phyloP scores from a whole-genome alignment of 768 basidiomycete genomes.

The Exidia glandulosa region DNA sequence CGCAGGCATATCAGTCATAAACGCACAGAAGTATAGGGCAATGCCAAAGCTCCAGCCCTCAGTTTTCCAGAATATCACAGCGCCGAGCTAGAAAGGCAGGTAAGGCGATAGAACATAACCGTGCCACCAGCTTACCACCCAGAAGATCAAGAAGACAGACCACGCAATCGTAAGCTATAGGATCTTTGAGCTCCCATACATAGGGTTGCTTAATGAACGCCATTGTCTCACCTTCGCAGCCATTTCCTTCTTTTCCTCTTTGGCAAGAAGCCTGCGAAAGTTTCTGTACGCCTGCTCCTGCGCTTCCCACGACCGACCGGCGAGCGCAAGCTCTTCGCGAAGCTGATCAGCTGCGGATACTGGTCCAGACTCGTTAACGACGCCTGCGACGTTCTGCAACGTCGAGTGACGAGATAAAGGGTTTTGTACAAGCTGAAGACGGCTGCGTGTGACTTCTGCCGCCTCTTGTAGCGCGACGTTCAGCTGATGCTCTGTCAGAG shows the following conservation, averaged over 20 bases:
- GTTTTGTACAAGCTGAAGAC: constrained; percentile 28
- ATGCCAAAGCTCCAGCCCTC: constrained; percentile 57
- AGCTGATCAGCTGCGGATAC: neutral
- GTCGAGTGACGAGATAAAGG: no score
- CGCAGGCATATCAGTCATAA: neutral
- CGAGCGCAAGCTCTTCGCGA: neutral
- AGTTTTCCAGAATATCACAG: constrained; percentile 54
- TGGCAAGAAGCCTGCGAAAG: constrained; percentile 11
- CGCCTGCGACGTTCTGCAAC: no score
- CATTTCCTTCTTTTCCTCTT: constrained; percentile 38
- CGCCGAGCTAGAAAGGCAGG: constrained; percentile 39
- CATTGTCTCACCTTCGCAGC: constrained; percentile 33
- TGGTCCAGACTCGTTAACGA: neutral
- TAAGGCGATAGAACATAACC: neutral
- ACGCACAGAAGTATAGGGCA: constrained; percentile 64
- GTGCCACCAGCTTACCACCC: no score
- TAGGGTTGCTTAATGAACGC: neutral
- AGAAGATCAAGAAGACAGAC: constrained; percentile 61
- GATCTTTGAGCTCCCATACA: no score
- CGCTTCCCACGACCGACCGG: neutral
- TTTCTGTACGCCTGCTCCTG: constrained; percentile 10
- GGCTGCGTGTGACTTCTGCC: constrained; percentile 38
- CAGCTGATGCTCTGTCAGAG: constrained; percentile 41
- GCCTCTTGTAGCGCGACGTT: constrained; percentile 58
- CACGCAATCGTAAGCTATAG: constrained; percentile 37